These are phyloP conservation scores for Plasmodium reichenowi DNA, from an alignment of 169 alveolate species.

Conservation along the genomic window DNA sequence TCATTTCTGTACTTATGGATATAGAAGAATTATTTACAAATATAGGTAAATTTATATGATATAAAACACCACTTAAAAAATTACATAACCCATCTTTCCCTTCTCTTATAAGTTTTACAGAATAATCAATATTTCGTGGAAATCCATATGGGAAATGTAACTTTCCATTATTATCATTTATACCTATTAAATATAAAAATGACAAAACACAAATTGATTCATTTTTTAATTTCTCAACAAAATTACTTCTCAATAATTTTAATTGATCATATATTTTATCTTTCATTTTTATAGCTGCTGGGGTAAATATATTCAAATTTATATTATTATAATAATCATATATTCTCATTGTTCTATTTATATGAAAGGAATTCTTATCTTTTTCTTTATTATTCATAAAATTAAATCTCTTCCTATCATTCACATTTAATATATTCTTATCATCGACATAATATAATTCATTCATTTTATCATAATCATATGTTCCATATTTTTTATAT, in stretches of 20 bases:
- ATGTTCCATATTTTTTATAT: background rate
- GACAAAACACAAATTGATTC: constrained; percentile 83
- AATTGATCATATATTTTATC: constrained; percentile 63
- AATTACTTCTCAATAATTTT: constrained; percentile 31
- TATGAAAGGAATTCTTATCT: background rate
- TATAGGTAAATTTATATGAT: constrained; percentile 89
- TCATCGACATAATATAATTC: no score
- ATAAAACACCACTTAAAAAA: constrained; percentile 82
- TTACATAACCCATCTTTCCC: constrained; percentile 90
- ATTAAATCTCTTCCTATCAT: no score
- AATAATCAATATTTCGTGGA: constrained; percentile 86
- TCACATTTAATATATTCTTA: no score
- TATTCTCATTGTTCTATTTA: background rate
- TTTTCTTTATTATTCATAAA: no score
- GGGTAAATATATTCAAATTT: constrained; percentile 26
- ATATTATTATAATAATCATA: constrained; percentile 16
- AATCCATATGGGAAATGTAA: constrained; percentile 89
- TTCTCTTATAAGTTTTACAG: constrained; percentile 79
- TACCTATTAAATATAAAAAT: constrained; percentile 87
- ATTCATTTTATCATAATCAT: background rate
- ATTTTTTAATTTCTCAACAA: constrained; percentile 41
- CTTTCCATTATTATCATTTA: constrained; percentile 82
- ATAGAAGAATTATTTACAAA: constrained; percentile 79
- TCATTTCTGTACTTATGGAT: constrained; percentile 46
- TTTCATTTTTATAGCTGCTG: constrained; percentile 38